These are phyloP conservation scores for Lichtheimia ramosa DNA, from an alignment of 371 early-diverging fungal species.

Conservation along the genomic window DNA sequence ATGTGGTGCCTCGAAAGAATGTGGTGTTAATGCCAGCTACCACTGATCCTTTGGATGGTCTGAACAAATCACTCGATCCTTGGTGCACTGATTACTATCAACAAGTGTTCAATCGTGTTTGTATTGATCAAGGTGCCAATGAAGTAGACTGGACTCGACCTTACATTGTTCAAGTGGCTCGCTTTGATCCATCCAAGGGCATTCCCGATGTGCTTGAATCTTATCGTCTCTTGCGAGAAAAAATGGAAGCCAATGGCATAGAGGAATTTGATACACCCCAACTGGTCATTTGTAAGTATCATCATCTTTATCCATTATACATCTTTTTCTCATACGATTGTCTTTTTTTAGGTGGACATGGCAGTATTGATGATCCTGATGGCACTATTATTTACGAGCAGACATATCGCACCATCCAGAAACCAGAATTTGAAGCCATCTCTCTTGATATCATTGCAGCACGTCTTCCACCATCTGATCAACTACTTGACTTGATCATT, in stretches of 20 bases:
- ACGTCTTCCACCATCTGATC: slow-evolving; percentile 78
- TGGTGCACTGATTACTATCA: slow-evolving; percentile 68
- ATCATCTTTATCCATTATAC: neutral
- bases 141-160: slow-evolving; percentile 63
- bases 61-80: slow-evolving; percentile 64
- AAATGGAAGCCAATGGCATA: slow-evolving; percentile 41
- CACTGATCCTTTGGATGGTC: slow-evolving; percentile 76
- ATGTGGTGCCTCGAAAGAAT: slow-evolving; percentile 60
- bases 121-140: slow-evolving; percentile 67
- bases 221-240: slow-evolving; percentile 64
- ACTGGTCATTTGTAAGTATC: slow-evolving; percentile 63
- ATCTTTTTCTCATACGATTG: neutral
- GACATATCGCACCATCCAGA: slow-evolving; percentile 44
- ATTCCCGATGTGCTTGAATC: slow-evolving; percentile 83
- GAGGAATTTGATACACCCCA: slow-evolving; percentile 49
- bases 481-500: slow-evolving; percentile 74
- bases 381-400: slow-evolving; percentile 72
- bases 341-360: slow-evolving; percentile 58
- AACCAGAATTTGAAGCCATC: slow-evolving; percentile 49
- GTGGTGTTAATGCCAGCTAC: slow-evolving; percentile 74
- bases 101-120: slow-evolving; percentile 73
- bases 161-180: slow-evolving; percentile 82
- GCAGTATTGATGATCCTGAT: slow-evolving; percentile 89
- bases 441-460: slow-evolving; percentile 61
- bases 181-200: slow-evolving; percentile 91